A percentile compares a stretch with the other conserved stretches of the same genome.
phyloP scores from a whole-genome alignment of 345 rosid species.

The Salix caprea region DNA sequence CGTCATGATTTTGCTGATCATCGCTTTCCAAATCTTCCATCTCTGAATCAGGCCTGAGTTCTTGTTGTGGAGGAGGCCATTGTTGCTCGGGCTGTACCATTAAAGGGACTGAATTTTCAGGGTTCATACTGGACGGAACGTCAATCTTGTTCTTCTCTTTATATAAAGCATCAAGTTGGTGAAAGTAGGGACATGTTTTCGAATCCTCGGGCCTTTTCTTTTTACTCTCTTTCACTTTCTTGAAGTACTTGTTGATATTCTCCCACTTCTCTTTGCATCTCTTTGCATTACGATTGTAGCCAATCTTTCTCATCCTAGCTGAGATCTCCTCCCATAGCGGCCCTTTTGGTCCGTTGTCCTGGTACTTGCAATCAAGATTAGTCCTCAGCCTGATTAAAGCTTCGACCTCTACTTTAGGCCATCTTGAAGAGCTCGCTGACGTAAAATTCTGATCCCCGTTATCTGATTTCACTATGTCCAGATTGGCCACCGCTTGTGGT shows the following conservation, averaged over 20 bases:
- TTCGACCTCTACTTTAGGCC: conserved; percentile 64
- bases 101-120: conserved; percentile 46
- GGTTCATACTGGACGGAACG: conserved; percentile 18
- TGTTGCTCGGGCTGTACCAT: conserved; percentile 71
- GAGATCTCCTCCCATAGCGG: conserved; percentile 78
- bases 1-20: conserved; percentile 29
- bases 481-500: not conserved
- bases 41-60: conserved; percentile 12
- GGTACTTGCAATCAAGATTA: conserved; percentile 46
- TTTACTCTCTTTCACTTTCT: conserved; percentile 76
- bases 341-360: conserved; percentile 65
- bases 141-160: conserved; percentile 46
- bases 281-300: conserved; percentile 63
- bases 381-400: conserved; percentile 49
- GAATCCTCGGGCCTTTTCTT: conserved; percentile 70
- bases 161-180: conserved; percentile 67
- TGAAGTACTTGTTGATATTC: conserved; percentile 75
- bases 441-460: conserved; percentile 22
- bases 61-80: conserved; percentile 49
- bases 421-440: conserved; percentile 45
- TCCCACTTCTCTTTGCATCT: conserved; percentile 88
- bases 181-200: conserved; percentile 75
- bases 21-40: conserved; percentile 37
- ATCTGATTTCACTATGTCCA: conserved; percentile 21
- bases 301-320: conserved; percentile 51